phyloP scores from a whole-genome alignment of 768 basidiomycete genomes.

The Astraeus odoratus region DNA sequence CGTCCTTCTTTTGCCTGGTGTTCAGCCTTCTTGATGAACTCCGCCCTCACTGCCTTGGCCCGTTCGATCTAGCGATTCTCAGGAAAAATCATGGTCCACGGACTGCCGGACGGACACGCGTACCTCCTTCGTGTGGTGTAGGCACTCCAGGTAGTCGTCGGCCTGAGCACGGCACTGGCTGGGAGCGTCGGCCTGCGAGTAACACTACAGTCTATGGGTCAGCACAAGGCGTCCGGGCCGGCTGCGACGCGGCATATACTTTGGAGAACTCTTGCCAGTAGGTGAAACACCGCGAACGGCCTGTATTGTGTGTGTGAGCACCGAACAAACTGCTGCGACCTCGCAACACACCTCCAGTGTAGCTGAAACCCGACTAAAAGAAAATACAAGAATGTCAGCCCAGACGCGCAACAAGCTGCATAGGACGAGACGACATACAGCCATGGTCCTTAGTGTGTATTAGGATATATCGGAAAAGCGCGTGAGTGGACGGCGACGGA shows the following conservation, averaged over 20 bases:
- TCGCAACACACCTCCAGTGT: conserved; percentile 46
- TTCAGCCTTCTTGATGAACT: conserved; percentile 62
- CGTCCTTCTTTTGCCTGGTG: conserved; percentile 62
- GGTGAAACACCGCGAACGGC: conserved; percentile 79
- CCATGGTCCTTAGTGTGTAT: conserved; percentile 25
- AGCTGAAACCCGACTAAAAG: conserved; percentile 62
- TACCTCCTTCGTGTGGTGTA: conserved; percentile 88
- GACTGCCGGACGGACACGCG: conserved; percentile 16
- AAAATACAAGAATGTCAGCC: conserved; percentile 9
- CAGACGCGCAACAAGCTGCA: not conserved
- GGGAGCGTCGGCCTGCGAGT: conserved; percentile 72
- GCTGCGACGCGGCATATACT: conserved; percentile 26
- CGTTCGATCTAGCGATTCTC: conserved; percentile 44
- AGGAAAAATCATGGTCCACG: conserved; percentile 1
- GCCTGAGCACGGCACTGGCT: conserved; percentile 60
- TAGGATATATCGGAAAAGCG: conserved; percentile 4
- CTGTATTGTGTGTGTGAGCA: conserved; percentile 33
- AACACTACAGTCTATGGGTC: conserved; percentile 52
- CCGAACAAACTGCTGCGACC: not conserved
- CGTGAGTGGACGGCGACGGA: conserved; percentile 8
- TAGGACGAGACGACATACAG: conserved; percentile 22
- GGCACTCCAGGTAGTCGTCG: conserved; percentile 88
- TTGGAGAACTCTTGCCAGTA: conserved; percentile 91
- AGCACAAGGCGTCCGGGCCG: not conserved
- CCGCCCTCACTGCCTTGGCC: conserved; percentile 63